Evolutionary conservation across 2,329 filamentous ascomycete species (phyloP).

Genomic region (Pyrenochaeta sp.): DNA sequence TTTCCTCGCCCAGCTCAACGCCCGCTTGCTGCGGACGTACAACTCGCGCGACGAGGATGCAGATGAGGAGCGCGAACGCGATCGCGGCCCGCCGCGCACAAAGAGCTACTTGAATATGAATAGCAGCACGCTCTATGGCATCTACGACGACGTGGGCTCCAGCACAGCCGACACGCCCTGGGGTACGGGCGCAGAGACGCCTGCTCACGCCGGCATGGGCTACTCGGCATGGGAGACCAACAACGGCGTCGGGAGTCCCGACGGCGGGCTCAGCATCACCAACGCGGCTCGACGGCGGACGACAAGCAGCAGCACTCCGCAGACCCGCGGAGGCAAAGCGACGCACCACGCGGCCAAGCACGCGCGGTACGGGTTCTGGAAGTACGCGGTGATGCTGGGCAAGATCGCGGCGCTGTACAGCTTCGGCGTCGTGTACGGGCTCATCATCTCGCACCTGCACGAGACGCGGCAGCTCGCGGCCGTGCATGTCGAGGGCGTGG

Average conservation of each 20-base stretch:
- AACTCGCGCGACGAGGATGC: slow-evolving; percentile 32
- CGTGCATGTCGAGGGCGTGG: slow-evolving; percentile 65
- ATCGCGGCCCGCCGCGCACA: slow-evolving; percentile 62
- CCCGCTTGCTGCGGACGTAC: slow-evolving; percentile 41
- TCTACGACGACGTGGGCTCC: slow-evolving; percentile 67
- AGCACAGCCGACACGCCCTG: slow-evolving; percentile 68
- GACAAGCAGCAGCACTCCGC: slow-evolving; percentile 6
- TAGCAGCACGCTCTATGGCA: slow-evolving; percentile 87
- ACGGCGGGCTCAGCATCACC: slow-evolving; percentile 35
- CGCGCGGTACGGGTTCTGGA: slow-evolving; percentile 29
- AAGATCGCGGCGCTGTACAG: slow-evolving; percentile 74
- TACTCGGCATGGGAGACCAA: slow-evolving; percentile 24
- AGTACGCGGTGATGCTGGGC: slow-evolving; percentile 62
- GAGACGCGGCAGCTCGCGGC: slow-evolving; percentile 70
- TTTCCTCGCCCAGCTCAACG: slow-evolving; percentile 48
- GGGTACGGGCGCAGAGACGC: slow-evolving; percentile 79
- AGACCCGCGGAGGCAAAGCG: slow-evolving; percentile 1
- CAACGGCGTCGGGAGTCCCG: slow-evolving; percentile 34
- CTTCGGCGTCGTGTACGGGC: slow-evolving; percentile 83
- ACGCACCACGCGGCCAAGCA: slow-evolving; percentile 13
- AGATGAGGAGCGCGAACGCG: slow-evolving; percentile 21
- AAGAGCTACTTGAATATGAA: slow-evolving; percentile 87
- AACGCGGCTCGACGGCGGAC: slow-evolving; percentile 17
- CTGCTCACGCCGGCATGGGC: slow-evolving; percentile 46
- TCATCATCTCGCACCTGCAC: slow-evolving; percentile 81